Base-by-base conservation (phyloP, 352 stramenopile species). In the Phytophthora pistaciae region DNA sequence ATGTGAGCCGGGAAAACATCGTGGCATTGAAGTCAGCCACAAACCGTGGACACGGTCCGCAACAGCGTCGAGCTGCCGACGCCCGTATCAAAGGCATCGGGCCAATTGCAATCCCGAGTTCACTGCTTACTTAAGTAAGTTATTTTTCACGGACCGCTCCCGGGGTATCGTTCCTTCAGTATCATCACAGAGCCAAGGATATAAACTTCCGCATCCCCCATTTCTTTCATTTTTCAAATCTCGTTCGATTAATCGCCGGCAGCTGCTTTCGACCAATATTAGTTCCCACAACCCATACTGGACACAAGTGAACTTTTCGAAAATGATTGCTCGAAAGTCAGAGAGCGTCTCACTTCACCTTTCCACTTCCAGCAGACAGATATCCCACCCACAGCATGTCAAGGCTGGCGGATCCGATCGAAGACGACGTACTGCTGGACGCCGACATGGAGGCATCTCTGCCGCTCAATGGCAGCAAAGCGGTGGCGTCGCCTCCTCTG, bases 391-490 rank as follows among this genome's bases (percentile, higher is more conserved):
- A 18, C 36, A 8, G 36, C 53, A 60, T 61, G 25, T 27, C 48
- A 10, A 56, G 8, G 5, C 49, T 62, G 50, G 11, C 40, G 7
- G 61, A 60, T 20, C 53, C 31, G 42, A 54, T 60, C 25, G 61
- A 74, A 10, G 56, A 74, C 54, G 55, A 63, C 23, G 11, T 25
- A 2, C 18, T 59, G 8, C 13, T 55, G 10, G 59, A 74, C 27
- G 38, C 21, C 3, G 60, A 74, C 20, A 40, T 63, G 16, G 67
- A 74, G 33, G 55, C 48, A 5, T 64, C 61, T 3, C 13, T 62
- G 9, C 67, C 56, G 5, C 57, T 74, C 36, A 70, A 56, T 29
- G 56, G 61, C 55, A 60, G 38, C 13, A 58, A 48, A 61, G 29
- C 31, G 23, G 42, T 49, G 9, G 67, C 33, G 27, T 59, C 67